These are phyloP conservation scores for Lecanicillium sp. DNA, from an alignment of 2,329 filamentous ascomycete genomes.

Conservation along the genomic window DNA sequence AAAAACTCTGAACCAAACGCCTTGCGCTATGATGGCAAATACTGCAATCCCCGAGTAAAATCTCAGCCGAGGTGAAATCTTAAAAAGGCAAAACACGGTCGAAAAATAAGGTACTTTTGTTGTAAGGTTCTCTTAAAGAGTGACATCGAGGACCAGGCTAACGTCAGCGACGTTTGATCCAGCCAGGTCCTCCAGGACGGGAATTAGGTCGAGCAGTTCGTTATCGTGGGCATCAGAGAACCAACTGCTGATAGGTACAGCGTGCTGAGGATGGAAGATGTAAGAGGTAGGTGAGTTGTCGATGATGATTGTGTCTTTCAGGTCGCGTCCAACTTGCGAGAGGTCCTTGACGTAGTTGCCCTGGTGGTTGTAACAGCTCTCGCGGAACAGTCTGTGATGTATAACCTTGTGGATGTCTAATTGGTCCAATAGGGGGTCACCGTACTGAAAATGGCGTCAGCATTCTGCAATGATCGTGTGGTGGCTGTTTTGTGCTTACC, in stretches of 20 bases:
- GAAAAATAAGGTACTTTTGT: not conserved
- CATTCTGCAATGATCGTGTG: too few species aligned
- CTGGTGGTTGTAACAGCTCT: slow-evolving; percentile 99
- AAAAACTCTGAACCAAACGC: slow-evolving; percentile 44
- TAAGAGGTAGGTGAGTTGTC: slow-evolving; percentile 99
- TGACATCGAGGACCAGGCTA: slow-evolving; percentile 93
- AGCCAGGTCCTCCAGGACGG: slow-evolving; percentile 94
- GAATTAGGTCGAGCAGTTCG: slow-evolving; percentile 93
- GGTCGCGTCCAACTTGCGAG: slow-evolving; percentile 89
- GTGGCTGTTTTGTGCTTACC: too few species aligned
- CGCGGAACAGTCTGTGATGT: slow-evolving; percentile 90
- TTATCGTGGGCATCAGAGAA: slow-evolving; percentile 99
- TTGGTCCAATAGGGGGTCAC: slow-evolving; percentile 91
- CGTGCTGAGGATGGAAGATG: slow-evolving; percentile 98
- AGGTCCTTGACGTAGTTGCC: slow-evolving; percentile 99
- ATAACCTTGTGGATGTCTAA: slow-evolving; percentile 96
- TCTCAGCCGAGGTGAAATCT: slow-evolving; percentile 7
- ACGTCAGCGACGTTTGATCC: slow-evolving; percentile 86
- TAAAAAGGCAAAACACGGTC: not conserved
- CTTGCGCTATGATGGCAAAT: slow-evolving; percentile 43
- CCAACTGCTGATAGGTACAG: slow-evolving; percentile 99
- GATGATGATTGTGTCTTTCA: slow-evolving; percentile 98
- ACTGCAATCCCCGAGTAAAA: slow-evolving; percentile 9
- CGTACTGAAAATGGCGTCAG: too few species aligned
- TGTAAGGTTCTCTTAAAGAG: slow-evolving; percentile 44